phyloP scores from a whole-genome alignment of 176 grass and related monocot genomes.

The Aegilops tauschii region DNA sequence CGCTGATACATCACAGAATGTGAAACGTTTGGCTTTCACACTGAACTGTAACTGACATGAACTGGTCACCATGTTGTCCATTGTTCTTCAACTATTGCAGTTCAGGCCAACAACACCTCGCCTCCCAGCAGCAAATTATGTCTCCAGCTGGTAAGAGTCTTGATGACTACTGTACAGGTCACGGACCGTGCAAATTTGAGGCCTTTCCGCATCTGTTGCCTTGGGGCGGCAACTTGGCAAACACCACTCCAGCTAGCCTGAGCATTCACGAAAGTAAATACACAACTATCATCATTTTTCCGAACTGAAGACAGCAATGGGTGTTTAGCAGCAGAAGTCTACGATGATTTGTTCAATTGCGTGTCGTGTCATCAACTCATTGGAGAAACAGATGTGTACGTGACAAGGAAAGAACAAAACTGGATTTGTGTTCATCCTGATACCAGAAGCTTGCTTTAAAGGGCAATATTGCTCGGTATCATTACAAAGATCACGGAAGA shows the following conservation, averaged over 20 bases:
- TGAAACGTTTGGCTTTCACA: not conserved
- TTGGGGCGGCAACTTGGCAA: not conserved
- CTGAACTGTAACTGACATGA: not conserved
- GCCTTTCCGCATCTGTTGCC: not conserved
- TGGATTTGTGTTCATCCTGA: not conserved
- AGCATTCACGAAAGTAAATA: not conserved
- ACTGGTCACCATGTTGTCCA: not conserved
- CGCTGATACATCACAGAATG: not conserved
- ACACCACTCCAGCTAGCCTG: not conserved
- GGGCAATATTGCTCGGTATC: not conserved
- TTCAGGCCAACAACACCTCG: not conserved
- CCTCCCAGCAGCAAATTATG: not conserved
- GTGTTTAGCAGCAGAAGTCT: not conserved
- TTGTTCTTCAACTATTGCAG: not conserved
- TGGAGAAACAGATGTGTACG: not conserved
- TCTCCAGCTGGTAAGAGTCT: not conserved
- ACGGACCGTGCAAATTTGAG: not conserved
- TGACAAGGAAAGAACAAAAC: not conserved
- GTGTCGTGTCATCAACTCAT: not conserved
- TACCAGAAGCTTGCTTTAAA: not conserved
- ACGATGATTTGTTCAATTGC: too few species aligned
- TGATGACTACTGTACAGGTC: not conserved
- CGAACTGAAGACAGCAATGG: not conserved
- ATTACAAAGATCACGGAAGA: not conserved
- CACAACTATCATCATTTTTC: not conserved